Evolutionary conservation across 495 filamentous ascomycete species (phyloP), one percentile per base, ranked within the genome.

Genomic region (Xylaria castorea): DNA sequence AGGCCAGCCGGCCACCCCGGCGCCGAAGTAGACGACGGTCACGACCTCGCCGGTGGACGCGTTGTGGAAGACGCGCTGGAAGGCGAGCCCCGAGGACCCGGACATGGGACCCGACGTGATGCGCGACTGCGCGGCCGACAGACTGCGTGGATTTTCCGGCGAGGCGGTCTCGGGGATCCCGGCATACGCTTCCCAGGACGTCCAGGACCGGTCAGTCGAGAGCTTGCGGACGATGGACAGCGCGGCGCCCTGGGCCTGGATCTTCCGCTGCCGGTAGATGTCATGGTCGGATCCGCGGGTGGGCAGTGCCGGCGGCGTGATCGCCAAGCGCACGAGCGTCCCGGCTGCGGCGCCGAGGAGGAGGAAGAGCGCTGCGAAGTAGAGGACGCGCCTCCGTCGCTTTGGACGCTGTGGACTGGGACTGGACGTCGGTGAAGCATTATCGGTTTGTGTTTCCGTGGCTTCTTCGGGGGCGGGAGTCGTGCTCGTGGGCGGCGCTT

Each of bases 1-100:
- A n/a, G 92, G 92, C 91, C 92, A 95, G 2, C 93, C 92, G 42
- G 89, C 83, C 27, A 90, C 76, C 18, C 83, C 88, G 1, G 78
- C 58, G 40, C 93, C 93, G 51, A 95, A 87, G 78, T 82, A 91
- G 22, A 94, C 82, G 20, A 95, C 82, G 20, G 71, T 79, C 6
- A 86, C 68, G 12, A 82, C 65, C 74, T 87, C 84, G 36, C 85
- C 84, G 0, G 84, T 81, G 5, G 16, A 38, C 9, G 71, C 42
- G 75, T 86, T 80, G 76, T 81, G 72, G 53, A 81, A 89, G 48
- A 87, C 71, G n/a, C 85, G 79, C 79, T 87, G 85, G 77, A 83
- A 88, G 27, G 85, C 81, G 22, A 88, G 75, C n/a, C 83, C 87
- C 4, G 77, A 64, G 16, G 83, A 76, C 16, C 85, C 85, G 12